phyloP scores from a whole-genome alignment of 805 yeast genomes.

The Nakazawaea siamensis region DNA sequence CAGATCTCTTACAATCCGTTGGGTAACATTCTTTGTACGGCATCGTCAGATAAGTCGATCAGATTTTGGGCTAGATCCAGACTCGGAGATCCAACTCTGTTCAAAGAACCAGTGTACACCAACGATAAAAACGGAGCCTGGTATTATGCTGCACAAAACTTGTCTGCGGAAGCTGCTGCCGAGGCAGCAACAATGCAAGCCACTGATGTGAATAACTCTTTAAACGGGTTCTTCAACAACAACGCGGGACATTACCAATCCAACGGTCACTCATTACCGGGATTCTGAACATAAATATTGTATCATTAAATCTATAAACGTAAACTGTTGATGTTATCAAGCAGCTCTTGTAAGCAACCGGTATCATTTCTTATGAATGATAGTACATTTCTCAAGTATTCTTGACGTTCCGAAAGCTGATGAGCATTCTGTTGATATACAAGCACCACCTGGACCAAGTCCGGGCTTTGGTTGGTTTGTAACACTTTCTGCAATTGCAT shows the following conservation, averaged over 20 bases:
- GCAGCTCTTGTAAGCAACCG: constrained; percentile 2
- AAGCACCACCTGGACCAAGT: too few species aligned
- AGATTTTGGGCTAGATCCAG: constrained; percentile 92
- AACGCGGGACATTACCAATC: background rate
- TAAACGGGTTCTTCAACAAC: too few species aligned
- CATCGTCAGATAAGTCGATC: constrained; percentile 88
- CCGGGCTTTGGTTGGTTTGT: too few species aligned
- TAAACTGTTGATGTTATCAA: background rate
- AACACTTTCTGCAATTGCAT: background rate
- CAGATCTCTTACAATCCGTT: constrained; percentile 87
- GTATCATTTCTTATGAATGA: constrained; percentile 3
- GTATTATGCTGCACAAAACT: too few species aligned
- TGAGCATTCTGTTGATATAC: too few species aligned
- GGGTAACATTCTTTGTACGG: constrained; percentile 87
- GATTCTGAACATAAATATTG: background rate
- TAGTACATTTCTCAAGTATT: background rate
- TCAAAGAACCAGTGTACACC: constrained; percentile 75
- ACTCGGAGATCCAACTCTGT: constrained; percentile 81
- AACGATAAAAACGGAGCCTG: constrained; percentile 52
- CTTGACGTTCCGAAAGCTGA: too few species aligned
- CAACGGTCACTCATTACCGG: constrained; percentile 2
- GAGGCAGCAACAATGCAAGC: background rate
- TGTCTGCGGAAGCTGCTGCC: too few species aligned
- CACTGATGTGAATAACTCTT: too few species aligned
- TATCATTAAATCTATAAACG: background rate